A percentile compares a stretch with the other conserved stretches of the same genome.
Conservation (phyloP, 192 early-diverging fungal species). For the Backusella psychrophila region DNA sequence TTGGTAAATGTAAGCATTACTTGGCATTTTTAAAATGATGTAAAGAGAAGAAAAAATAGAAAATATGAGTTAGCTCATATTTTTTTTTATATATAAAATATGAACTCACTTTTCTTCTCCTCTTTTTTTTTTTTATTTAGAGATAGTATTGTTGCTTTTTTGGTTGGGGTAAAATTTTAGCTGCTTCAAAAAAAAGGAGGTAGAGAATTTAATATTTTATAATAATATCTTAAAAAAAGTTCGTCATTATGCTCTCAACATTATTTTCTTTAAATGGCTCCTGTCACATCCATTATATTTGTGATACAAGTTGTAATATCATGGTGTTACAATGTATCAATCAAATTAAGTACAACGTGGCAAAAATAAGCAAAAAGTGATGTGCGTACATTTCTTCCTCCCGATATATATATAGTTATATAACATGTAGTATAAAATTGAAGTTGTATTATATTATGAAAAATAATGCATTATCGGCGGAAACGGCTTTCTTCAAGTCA, state of each 20-base stretch:
- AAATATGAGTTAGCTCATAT: background rate
- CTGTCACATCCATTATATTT: background rate
- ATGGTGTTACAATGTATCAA: background rate
- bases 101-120: background rate
- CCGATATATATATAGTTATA: background rate
- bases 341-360: slow-evolving; percentile 2
- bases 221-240: background rate
- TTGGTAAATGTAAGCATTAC: background rate
- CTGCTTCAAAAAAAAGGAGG: background rate
- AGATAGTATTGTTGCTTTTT: background rate
- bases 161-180: background rate
- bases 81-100: too few relatives aligned
- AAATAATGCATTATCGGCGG: background rate
- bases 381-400: background rate
- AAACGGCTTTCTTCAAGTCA: background rate
- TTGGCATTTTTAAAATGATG: background rate
- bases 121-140: background rate
- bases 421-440: background rate
- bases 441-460: background rate
- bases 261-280: background rate
- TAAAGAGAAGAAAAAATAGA: background rate
- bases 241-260: background rate
- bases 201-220: background rate
- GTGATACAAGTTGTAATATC: background rate
- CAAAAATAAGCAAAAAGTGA: background rate